phyloP scores from a whole-genome alignment of 331 rosid species.

The Rhamnella rubrinervis region DNA sequence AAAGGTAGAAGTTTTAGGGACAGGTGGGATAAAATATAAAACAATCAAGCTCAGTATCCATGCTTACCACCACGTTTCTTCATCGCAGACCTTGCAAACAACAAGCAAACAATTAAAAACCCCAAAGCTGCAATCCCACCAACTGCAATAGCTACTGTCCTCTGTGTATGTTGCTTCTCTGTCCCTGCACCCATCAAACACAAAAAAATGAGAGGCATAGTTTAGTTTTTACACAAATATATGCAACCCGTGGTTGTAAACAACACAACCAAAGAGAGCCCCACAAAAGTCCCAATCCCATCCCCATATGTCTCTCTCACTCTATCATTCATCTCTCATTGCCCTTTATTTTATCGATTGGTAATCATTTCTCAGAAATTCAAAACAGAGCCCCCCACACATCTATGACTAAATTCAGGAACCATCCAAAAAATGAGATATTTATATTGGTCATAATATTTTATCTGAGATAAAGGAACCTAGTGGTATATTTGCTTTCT shows the following conservation, averaged over 20 bases:
- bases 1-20: background rate
- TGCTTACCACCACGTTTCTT: conserved; percentile 58
- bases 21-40: background rate
- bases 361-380: background rate
- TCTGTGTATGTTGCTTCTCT: conserved; percentile 48
- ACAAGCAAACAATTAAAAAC: conserved; percentile 60
- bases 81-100: conserved; percentile 49
- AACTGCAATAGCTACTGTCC: conserved; percentile 77
- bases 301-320: conserved; percentile 13
- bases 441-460: too few relatives aligned
- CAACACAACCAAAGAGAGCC: background rate
- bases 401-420: too few relatives aligned
- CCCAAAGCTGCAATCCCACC: conserved; percentile 90
- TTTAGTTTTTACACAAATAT: background rate
- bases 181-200: conserved; percentile 35
- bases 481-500: background rate
- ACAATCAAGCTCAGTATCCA: conserved; percentile 31
- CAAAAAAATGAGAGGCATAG: background rate
- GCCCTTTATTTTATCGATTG: conserved; percentile 19
- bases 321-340: background rate
- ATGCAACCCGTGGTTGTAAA: background rate
- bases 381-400: background rate
- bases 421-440: too few relatives aligned
- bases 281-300: conserved; percentile 19
- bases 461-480: too few relatives aligned